A percentile compares a stretch with the other conserved stretches of the same genome.
These are phyloP conservation scores for Zychaea mexicana DNA, from an alignment of 371 early-diverging fungal genomes.

Conservation along the genomic window DNA sequence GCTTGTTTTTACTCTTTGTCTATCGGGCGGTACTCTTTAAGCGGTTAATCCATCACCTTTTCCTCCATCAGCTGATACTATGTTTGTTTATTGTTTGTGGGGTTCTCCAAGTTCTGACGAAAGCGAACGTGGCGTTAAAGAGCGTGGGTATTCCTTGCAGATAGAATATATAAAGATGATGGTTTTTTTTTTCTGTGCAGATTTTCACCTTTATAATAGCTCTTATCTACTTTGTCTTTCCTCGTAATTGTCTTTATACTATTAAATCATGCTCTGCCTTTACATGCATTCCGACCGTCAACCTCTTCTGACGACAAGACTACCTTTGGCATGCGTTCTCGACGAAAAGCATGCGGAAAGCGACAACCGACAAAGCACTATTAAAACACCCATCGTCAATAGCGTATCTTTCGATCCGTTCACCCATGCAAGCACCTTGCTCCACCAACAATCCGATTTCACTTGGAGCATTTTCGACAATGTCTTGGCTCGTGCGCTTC, in stretches of 20 bases:
- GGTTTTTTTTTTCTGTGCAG: background rate
- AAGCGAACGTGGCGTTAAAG: background rate
- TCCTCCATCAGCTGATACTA: background rate
- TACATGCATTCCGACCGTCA: conserved; percentile 1
- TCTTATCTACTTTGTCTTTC: no score
- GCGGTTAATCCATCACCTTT: background rate
- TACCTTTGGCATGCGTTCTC: background rate
- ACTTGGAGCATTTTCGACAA: background rate
- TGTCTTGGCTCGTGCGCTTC: background rate
- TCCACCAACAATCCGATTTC: background rate
- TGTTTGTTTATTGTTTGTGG: conserved; percentile 6
- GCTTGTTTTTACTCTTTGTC: no score
- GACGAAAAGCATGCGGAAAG: background rate
- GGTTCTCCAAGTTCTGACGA: background rate
- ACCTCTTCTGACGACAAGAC: background rate
- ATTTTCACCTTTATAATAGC: background rate
- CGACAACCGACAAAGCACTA: background rate
- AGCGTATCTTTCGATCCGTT: background rate
- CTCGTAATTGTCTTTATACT: background rate
- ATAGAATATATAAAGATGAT: background rate
- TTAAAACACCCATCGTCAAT: background rate
- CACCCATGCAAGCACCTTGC: background rate
- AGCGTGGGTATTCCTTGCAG: conserved; percentile 5
- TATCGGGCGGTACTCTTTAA: background rate
- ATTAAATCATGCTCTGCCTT: background rate